Evolutionary conservation across 805 yeast genomes (phyloP), one percentile per base, ranked within the genome.

Genomic region (Teunomyces panamensis): DNA sequence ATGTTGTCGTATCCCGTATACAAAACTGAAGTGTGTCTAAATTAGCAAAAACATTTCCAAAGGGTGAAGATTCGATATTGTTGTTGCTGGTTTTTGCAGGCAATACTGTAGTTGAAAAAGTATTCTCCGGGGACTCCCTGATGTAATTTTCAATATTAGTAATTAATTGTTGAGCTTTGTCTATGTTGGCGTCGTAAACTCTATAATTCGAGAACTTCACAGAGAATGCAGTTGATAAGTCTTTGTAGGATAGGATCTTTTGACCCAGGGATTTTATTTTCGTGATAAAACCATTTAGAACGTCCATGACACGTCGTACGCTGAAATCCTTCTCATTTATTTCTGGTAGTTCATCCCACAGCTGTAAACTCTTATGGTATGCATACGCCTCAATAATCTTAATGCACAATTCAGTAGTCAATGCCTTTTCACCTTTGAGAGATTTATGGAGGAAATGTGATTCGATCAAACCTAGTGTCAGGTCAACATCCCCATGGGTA

Each of bases 311-410:
- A 3, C 59, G 42, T 47, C 56, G 58, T 16, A 71, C 56, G 20
- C 67, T 59, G 1, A 51, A 48, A 47, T 69, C 74, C 2, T 52
- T 45, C 6, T 39, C 49, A 14, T 44, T 45, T 9, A 45, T 44
- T 8, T 44, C 33, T 5, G 48, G 46, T 2, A 33, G n/a, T 5
- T 46, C 34, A 6, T 49, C 55, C 49, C 54, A 48, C 11, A 44
- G 46, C 1, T 46, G 46, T 3, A 33, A 33, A 1, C 42, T 35
- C 30, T 29, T 33, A 35, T 57, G 51, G 49, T 59, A 59, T 46
- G 76, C 71, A 46, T 73, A 71, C 0, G 76, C 60, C 32, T 65
- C 64, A 2, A 73, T 59, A 3, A 73, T 60, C 26, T 59, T 60
- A 2, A 65, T 46, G 42, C 68, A 61, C 24, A 72, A 53, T 9